Base-by-base conservation (phyloP, 352 stramenopile species). In the Phytophthora hybrid region DNA sequence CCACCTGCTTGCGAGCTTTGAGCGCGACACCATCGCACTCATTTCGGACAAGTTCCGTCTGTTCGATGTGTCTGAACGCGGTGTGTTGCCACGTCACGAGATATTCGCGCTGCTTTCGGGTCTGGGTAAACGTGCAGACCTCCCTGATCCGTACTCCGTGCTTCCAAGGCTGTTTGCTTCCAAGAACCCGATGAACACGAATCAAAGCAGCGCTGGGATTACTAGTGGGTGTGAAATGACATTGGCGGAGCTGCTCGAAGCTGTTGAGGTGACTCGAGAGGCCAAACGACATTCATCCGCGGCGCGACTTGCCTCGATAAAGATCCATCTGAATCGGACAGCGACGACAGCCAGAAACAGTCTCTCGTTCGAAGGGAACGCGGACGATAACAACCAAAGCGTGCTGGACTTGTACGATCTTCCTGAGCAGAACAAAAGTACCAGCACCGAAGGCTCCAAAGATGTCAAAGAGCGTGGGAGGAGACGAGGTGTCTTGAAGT, bases 1-100 rank as follows among this genome's bases (percentile, higher is more conserved):
- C 11, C 74, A 76, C 5, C n/a, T 87, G 23, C 46, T 68, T 4
- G 58, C 54, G 2, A 71, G 73, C 16, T 85, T 89, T 26, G 69
- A 71, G 21, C 29, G 53, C 14, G 73, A 82, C 11, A 82, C 71
- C 13, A 39, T 89, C 9, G 47, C 23, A 6, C 55, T 78, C 18
- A 63, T 87, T 46, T 69, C 67, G 6, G 73, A 76, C 16, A 79
- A 77, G 21, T 89, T 85, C 54, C 74, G 57, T 11, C 71, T 77
- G 23, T 89, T 87, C 46, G 79, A 85, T 53, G 72, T 85, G 8
- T 79, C 81, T 29, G 76, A 89, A 26, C 55, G 58, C 4, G 82
- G 82, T 7, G 46, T 71, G 4, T 52, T 89, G 14, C 75, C 79
- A 1, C 70, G 78, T 1, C 70, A 81, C 32, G 82, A 89, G 39